Conservation (phyloP, 2,329 filamentous ascomycete species). For the Aureobasidium sp. region DNA sequence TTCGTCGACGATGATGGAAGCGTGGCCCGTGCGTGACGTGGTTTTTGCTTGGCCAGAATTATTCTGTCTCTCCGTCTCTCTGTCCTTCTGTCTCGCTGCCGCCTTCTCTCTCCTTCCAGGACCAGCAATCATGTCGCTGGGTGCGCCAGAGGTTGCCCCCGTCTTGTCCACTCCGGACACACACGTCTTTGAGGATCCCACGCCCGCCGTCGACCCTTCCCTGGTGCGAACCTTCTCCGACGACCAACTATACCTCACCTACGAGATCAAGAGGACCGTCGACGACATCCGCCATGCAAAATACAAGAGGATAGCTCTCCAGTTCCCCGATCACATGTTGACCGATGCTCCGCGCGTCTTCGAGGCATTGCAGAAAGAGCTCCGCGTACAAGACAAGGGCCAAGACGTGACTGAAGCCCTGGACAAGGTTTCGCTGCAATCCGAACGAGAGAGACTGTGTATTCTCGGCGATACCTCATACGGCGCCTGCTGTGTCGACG, state of each 20-base stretch:
- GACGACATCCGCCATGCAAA: constrained; percentile 61
- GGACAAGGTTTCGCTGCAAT: not conserved
- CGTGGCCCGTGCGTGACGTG: not conserved
- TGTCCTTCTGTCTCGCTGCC: not conserved
- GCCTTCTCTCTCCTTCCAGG: not conserved
- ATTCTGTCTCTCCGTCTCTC: no score
- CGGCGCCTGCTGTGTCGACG: constrained; percentile 93
- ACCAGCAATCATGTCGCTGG: constrained; percentile 18
- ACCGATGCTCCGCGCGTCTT: constrained; percentile 75
- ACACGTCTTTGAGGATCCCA: constrained; percentile 49
- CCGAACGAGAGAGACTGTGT: constrained; percentile 48
- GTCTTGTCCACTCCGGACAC: constrained; percentile 55
- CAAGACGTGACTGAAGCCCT: not conserved
- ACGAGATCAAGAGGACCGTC: constrained; percentile 77
- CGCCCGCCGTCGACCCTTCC: constrained; percentile 31
- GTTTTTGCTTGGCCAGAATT: not conserved
- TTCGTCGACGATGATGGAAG: constrained; percentile 1
- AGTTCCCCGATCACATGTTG: constrained; percentile 92
- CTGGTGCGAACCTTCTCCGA: constrained; percentile 41
- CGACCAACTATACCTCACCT: constrained; percentile 64
- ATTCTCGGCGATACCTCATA: constrained; percentile 95
- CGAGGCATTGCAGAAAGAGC: constrained; percentile 49
- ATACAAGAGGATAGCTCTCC: constrained; percentile 75
- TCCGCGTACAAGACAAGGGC: constrained; percentile 22
- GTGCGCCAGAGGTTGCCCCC: constrained; percentile 35